A percentile compares a stretch with the other conserved stretches of the same genome.
phyloP scores from a whole-genome alignment of 106 monocot genomes.

The Platanthera guangdongensis region DNA sequence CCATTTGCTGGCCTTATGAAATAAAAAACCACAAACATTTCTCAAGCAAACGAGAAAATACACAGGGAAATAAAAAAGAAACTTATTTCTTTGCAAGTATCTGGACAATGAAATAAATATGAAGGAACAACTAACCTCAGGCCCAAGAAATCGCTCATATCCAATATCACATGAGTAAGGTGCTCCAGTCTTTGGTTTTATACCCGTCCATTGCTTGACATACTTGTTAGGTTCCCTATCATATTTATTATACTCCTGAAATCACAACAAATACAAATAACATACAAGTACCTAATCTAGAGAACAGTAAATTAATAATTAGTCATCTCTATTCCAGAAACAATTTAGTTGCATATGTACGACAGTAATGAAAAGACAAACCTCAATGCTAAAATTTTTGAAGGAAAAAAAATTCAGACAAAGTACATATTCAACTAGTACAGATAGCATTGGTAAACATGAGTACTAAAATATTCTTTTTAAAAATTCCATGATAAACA shows the following conservation, averaged over 20 bases:
- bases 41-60: not conserved
- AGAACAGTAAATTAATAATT: not conserved
- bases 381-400: not conserved
- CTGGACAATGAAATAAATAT: not conserved
- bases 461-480: not conserved
- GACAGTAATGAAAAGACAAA: not conserved
- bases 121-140: constrained; percentile 48
- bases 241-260: constrained; percentile 74
- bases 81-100: not conserved
- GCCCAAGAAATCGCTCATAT: constrained; percentile 90
- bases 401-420: not conserved
- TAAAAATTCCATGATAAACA: not conserved
- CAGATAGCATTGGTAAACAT: not conserved
- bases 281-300: not conserved
- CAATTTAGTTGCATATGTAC: not conserved
- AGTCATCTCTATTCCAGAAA: not conserved
- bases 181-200: constrained; percentile 80
- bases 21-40: not conserved
- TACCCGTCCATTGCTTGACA: constrained; percentile 71
- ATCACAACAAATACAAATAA: not conserved
- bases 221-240: constrained; percentile 79
- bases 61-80: not conserved
- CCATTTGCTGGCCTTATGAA: too few relatives aligned
- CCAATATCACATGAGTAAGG: constrained; percentile 83
- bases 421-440: not conserved